Conservation (phyloP, 2,329 filamentous ascomycete genomes). For the Apiospora phragmitis region DNA sequence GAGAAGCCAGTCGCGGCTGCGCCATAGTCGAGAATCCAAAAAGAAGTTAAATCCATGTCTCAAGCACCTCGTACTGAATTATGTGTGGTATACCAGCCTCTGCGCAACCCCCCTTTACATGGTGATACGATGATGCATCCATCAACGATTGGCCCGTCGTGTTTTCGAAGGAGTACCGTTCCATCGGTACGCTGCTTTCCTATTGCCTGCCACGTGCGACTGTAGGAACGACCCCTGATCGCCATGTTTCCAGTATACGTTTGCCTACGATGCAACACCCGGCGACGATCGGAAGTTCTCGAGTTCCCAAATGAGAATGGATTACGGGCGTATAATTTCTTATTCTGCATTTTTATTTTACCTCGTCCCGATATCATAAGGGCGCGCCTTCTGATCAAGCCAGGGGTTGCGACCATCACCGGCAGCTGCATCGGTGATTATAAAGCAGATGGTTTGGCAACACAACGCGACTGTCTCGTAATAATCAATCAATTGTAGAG, state of each 20-base stretch:
- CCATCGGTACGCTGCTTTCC: neutral
- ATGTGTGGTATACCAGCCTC: neutral
- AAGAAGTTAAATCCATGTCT: neutral
- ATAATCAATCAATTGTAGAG: neutral
- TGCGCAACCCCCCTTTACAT: neutral
- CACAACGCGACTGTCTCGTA: neutral
- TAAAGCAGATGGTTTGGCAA: no score
- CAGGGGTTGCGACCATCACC: no score
- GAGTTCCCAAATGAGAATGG: neutral
- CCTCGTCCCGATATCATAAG: no score
- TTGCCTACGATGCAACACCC: neutral
- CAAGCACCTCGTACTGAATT: no score
- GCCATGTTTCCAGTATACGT: neutral
- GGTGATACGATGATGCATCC: neutral
- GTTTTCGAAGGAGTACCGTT: neutral
- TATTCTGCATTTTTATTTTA: no score
- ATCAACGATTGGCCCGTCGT: neutral
- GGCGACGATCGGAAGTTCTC: neutral
- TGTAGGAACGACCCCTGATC: neutral
- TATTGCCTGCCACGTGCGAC: neutral
- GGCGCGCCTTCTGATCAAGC: no score
- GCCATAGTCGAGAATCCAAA: neutral
- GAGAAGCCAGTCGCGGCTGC: neutral
- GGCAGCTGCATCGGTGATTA: no score
- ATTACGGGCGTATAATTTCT: neutral